A percentile compares a stretch with the other conserved stretches of the same genome.
Evolutionary conservation across 305 asterid genomes (phyloP).

Genomic region (Coffea humblotiana): DNA sequence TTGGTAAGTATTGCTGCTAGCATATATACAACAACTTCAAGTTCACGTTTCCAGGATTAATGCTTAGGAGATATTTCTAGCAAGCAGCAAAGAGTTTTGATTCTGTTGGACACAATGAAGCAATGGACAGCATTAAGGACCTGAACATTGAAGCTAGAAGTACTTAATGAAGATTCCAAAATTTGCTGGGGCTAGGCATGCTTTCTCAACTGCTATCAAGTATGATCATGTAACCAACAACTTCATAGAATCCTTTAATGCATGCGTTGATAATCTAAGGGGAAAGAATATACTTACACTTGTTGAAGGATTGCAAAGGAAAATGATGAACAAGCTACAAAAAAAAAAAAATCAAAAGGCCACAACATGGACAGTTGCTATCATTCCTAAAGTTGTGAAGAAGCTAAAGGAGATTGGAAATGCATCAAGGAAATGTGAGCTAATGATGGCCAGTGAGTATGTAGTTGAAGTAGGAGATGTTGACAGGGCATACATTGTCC

Average conservation of each 20-base stretch:
- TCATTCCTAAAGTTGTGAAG: neutral
- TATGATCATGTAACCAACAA: constrained; percentile 14
- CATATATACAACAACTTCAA: too few species aligned
- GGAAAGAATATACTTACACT: neutral
- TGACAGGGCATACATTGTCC: too few species aligned
- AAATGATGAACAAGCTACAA: neutral
- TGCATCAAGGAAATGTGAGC: too few species aligned
- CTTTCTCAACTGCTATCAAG: neutral
- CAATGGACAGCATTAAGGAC: constrained; percentile 5
- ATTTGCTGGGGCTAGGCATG: neutral
- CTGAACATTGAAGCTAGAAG: neutral
- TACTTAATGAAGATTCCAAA: neutral
- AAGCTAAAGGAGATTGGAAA: neutral
- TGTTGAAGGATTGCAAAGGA: neutral
- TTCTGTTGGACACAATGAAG: neutral
- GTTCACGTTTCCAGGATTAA: too few species aligned
- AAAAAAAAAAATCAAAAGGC: neutral
- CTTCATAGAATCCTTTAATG: neutral
- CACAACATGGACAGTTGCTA: neutral
- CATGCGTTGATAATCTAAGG: neutral
- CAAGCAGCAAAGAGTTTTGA: neutral
- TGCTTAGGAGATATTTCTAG: constrained; percentile 1
- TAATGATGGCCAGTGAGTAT: too few species aligned
- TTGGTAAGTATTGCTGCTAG: too few species aligned
- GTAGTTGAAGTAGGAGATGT: too few species aligned